phyloP scores from a whole-genome alignment of 2,329 filamentous ascomycete genomes.

The Fusarium tanahbumbuense region DNA sequence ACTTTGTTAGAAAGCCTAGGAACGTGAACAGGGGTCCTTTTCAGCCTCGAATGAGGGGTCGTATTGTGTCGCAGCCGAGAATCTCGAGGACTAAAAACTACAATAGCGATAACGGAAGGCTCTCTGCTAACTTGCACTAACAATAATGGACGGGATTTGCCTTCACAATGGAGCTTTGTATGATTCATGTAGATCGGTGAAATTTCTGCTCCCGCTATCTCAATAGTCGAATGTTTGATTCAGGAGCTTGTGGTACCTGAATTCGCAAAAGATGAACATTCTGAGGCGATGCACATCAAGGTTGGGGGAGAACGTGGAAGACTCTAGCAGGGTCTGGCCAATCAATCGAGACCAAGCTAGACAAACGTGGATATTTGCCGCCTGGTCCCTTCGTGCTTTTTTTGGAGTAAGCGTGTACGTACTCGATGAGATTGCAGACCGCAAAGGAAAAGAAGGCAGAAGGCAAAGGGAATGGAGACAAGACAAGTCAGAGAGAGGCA shows the following conservation, averaged over 20 bases:
- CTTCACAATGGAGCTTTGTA: slow-evolving; percentile 5
- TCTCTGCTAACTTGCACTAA: neutral
- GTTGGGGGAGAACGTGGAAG: slow-evolving; percentile 37
- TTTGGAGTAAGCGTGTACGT: slow-evolving; percentile 36
- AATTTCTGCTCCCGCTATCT: slow-evolving; percentile 15
- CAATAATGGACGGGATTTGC: neutral
- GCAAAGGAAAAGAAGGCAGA: neutral
- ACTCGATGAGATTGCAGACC: neutral
- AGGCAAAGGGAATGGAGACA: neutral
- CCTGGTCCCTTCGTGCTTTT: slow-evolving; percentile 33
- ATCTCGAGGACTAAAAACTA: slow-evolving; percentile 7
- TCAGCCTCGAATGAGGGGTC: slow-evolving; percentile 40
- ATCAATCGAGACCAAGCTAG: slow-evolving; percentile 31
- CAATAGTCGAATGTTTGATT: slow-evolving; percentile 26
- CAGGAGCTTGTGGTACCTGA: slow-evolving; percentile 34
- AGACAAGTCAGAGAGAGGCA: slow-evolving; percentile 18
- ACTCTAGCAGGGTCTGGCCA: slow-evolving; percentile 41
- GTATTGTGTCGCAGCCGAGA: neutral
- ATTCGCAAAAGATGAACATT: slow-evolving; percentile 27
- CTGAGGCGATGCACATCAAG: slow-evolving; percentile 32
- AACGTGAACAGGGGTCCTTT: slow-evolving; percentile 32
- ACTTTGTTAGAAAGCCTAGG: slow-evolving; percentile 38
- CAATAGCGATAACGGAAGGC: neutral
- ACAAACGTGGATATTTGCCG: slow-evolving; percentile 32
- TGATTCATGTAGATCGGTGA: slow-evolving; percentile 25